A percentile compares a stretch with the other conserved stretches of the same genome.
Conservation (phyloP, 2,329 filamentous ascomycete genomes). For the Colletotrichum tofieldiae region DNA sequence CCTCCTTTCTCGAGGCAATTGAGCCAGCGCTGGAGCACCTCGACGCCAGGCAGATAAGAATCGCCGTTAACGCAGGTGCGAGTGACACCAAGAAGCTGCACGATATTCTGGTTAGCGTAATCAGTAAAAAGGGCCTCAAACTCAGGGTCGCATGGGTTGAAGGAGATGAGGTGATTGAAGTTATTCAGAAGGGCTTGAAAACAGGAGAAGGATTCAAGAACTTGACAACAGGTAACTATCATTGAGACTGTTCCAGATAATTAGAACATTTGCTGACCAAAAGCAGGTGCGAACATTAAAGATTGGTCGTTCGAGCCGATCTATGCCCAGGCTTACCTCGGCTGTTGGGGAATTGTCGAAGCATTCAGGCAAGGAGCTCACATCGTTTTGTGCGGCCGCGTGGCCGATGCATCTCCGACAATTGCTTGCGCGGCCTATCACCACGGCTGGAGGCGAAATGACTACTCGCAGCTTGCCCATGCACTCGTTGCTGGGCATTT, state of each 20-base stretch:
- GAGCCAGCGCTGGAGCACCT: slow-evolving; percentile 56
- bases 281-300: slow-evolving; percentile 16
- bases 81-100: slow-evolving; percentile 55
- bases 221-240: slow-evolving; percentile 22
- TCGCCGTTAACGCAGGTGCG: slow-evolving; percentile 59
- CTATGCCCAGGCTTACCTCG: slow-evolving; percentile 65
- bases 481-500: slow-evolving; percentile 64
- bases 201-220: slow-evolving; percentile 31
- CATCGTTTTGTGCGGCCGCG: slow-evolving; percentile 61
- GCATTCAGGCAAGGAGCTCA: slow-evolving; percentile 59
- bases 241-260: background rate
- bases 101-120: slow-evolving; percentile 49
- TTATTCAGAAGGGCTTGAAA: slow-evolving; percentile 21
- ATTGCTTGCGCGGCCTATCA: slow-evolving; percentile 68
- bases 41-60: slow-evolving; percentile 50
- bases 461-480: slow-evolving; percentile 63
- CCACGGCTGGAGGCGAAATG: slow-evolving; percentile 61
- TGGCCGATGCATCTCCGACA: slow-evolving; percentile 63
- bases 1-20: slow-evolving; percentile 61
- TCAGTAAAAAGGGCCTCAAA: slow-evolving; percentile 49
- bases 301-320: slow-evolving; percentile 45
- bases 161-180: slow-evolving; percentile 57
- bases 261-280: background rate
- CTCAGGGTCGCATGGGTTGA: slow-evolving; percentile 56
- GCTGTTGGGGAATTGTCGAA: slow-evolving; percentile 60